Evolutionary conservation across 208 protist genomes (phyloP).

Genomic region (Trichomonas tenax): DNA sequence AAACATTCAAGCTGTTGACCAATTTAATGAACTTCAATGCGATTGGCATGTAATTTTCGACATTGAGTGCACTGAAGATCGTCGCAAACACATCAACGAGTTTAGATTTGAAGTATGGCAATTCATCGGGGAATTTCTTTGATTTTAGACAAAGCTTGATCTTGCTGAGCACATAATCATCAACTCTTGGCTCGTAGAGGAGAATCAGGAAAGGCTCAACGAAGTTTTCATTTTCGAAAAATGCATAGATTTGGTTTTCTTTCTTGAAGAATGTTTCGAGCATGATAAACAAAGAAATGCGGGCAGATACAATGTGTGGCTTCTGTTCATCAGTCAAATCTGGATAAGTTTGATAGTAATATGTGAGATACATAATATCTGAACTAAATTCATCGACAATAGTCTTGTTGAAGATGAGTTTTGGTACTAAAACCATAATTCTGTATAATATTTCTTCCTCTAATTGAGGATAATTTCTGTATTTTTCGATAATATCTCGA

Average conservation of each 20-base stretch:
- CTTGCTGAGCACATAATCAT: neutral
- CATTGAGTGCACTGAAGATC: neutral
- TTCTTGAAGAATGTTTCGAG: neutral
- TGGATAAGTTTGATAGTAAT: neutral
- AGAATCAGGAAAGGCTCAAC: neutral
- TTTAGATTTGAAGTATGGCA: neutral
- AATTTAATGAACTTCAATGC: neutral
- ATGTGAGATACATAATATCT: neutral
- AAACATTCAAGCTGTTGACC: neutral
- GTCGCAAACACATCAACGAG: neutral
- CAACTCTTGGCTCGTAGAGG: neutral
- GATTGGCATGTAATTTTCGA: neutral
- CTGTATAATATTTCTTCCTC: neutral
- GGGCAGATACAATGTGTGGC: neutral
- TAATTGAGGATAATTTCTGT: neutral
- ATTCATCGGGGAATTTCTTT: neutral
- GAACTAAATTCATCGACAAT: neutral
- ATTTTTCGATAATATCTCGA: neutral
- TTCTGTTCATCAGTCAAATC: neutral
- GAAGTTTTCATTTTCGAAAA: neutral
- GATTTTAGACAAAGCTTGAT: neutral
- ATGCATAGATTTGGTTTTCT: neutral
- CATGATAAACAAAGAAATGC: neutral
- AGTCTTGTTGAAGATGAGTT: neutral
- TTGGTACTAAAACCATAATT: neutral